These are phyloP conservation scores for Incumbomyces lentus DNA, from an alignment of 2,329 filamentous ascomycete species.

Conservation along the genomic window DNA sequence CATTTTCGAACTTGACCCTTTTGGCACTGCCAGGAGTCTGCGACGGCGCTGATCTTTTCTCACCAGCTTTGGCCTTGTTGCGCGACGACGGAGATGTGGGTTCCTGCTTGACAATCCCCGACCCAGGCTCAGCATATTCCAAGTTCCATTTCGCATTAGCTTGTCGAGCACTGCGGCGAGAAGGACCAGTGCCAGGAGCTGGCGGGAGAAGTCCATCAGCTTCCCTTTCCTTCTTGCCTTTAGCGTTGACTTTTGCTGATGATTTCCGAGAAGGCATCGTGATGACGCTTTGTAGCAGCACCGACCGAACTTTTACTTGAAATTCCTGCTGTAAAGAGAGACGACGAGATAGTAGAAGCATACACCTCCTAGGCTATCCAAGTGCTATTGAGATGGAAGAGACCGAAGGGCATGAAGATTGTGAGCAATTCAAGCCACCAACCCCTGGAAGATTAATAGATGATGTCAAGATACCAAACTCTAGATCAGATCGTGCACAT, in stretches of 20 bases:
- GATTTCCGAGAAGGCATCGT: not conserved
- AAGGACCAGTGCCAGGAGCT: not conserved
- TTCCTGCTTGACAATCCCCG: slow-evolving; percentile 3
- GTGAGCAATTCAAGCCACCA: too few relatives aligned
- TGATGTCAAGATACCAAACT: too few relatives aligned
- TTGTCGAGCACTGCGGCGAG: not conserved
- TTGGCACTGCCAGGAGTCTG: not conserved
- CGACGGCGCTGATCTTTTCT: not conserved
- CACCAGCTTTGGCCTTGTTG: not conserved
- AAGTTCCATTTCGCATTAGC: not conserved
- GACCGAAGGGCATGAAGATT: too few relatives aligned
- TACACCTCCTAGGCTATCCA: too few relatives aligned
- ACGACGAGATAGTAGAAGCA: too few relatives aligned
- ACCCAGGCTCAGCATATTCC: not conserved
- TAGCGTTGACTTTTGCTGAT: not conserved
- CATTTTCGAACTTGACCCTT: slow-evolving; percentile 4
- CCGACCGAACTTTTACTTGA: too few relatives aligned
- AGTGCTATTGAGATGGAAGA: too few relatives aligned
- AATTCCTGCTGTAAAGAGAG: too few relatives aligned
- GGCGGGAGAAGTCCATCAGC: not conserved
- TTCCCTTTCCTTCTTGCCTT: not conserved
- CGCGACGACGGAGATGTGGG: not conserved
- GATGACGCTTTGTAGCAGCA: too few relatives aligned
- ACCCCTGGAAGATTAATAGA: too few relatives aligned
- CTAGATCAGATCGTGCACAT: too few relatives aligned